Evolutionary conservation across 2,329 filamentous ascomycete species (phyloP).

Genomic region (Hymenoscyphus infarciens): DNA sequence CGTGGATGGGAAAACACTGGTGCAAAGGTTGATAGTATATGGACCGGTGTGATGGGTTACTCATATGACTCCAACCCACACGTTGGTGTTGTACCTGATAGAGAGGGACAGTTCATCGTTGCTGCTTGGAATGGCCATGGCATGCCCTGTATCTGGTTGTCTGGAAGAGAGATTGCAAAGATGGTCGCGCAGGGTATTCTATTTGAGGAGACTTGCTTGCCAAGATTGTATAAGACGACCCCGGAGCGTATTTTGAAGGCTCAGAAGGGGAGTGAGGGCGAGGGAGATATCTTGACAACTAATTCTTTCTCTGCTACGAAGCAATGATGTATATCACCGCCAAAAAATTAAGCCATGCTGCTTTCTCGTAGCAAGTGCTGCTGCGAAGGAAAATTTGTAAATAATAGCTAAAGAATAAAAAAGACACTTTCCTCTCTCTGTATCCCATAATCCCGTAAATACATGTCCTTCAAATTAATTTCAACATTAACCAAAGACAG

Average conservation of each 20-base stretch:
- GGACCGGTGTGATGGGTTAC: constrained; percentile 39
- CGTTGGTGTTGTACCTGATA: constrained; percentile 42
- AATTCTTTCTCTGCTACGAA: background rate
- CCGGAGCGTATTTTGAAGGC: constrained; percentile 1
- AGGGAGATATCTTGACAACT: background rate
- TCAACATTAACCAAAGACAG: background rate
- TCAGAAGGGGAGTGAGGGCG: background rate
- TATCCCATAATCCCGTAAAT: too few relatives aligned
- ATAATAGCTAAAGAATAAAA: background rate
- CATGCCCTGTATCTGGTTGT: constrained; percentile 38
- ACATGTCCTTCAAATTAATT: too few relatives aligned
- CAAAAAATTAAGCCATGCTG: background rate
- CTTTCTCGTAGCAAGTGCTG: constrained; percentile 1
- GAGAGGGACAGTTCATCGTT: constrained; percentile 41
- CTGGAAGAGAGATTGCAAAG: constrained; percentile 2
- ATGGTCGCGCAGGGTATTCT: constrained; percentile 3
- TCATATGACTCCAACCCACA: constrained; percentile 42
- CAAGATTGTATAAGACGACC: constrained; percentile 9
- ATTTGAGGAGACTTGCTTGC: constrained; percentile 5
- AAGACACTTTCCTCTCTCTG: background rate
- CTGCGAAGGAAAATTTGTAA: background rate
- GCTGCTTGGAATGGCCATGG: constrained; percentile 51
- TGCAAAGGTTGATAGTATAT: constrained; percentile 35
- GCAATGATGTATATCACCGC: background rate
- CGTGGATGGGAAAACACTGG: constrained; percentile 45